Evolutionary conservation across 768 basidiomycete species (phyloP), one percentile per base, ranked within the genome.

Genomic region (Mycena amicta): DNA sequence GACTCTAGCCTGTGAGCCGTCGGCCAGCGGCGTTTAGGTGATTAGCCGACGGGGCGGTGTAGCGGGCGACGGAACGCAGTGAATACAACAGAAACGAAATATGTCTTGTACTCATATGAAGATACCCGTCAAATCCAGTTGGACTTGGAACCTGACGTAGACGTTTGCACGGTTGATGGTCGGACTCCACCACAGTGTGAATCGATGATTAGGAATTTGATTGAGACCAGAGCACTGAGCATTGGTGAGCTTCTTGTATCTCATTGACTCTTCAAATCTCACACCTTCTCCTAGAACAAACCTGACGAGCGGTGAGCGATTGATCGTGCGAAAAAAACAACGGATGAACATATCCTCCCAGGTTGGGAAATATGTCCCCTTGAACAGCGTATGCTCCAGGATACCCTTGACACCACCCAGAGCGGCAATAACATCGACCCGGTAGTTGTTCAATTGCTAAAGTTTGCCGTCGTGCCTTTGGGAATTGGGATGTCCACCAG

Each of bases 91-190:
- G 11, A 22, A 41, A 18, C 41, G 16, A 50, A 25, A 12, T 5
- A 28, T 27, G n/a, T 6, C 18, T 50, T 1, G 39, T 27, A 67
- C 82, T 70, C 47, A 83, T 90, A 93, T 95, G 82, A 95, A 95
- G 61, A 95, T 94, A 68, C 94, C 95, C 15, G 97, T 99, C 61
- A 99, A 74, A 82, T 99, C 97, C 46, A 99, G 84, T 68, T 98
- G 96, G 20, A 99, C 97, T 73, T 98, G 97, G 92, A 99, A 99
- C 85, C 97, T 97, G 72, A 98, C 95, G 68, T 97, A 97, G 70
- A 98, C 95, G 70, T 99, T 99, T 53, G 97, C 96, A 64, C 97
- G 93, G 75, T 98, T 98, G 79, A 98, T 98, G 0, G 96, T 98
- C 23, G 95, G 95, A 70, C 91, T 93, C 95, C 94, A 97, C 97